These are phyloP conservation scores for Fragaria ananassa DNA, from an alignment of 306 rosid genomes.

Conservation along the genomic window DNA sequence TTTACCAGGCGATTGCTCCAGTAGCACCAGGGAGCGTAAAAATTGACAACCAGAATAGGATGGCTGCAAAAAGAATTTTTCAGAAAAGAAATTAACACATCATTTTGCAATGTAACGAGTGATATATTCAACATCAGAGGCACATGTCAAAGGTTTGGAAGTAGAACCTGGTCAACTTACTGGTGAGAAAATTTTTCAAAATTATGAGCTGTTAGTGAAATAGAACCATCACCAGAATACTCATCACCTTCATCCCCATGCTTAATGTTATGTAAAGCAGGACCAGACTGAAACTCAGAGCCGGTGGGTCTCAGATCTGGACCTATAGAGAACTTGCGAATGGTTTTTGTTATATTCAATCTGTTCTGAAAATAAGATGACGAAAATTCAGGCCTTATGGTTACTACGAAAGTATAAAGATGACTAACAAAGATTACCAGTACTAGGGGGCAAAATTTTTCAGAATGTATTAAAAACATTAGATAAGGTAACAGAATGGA, in stretches of 20 bases:
- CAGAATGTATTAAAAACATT: neutral
- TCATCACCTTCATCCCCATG: slow-evolving; percentile 82
- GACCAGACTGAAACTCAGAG: slow-evolving; percentile 79
- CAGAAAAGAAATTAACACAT: slow-evolving; percentile 13
- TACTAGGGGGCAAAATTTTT: neutral
- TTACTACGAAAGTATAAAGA: slow-evolving; percentile 8
- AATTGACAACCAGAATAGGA: slow-evolving; percentile 76
- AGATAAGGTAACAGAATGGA: slow-evolving; percentile 1
- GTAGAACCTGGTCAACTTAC: slow-evolving; percentile 53
- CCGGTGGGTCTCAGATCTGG: slow-evolving; percentile 73
- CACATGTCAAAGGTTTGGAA: slow-evolving; percentile 19
- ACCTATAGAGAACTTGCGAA: slow-evolving; percentile 81
- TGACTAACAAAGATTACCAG: neutral
- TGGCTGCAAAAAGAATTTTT: slow-evolving; percentile 51
- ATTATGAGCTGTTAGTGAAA: slow-evolving; percentile 37
- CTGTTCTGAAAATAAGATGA: slow-evolving; percentile 69
- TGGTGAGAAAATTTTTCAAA: slow-evolving; percentile 66
- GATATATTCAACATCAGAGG: slow-evolving; percentile 1
- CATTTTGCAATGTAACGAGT: neutral
- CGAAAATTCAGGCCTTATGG: slow-evolving; percentile 32
- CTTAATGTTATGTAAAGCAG: slow-evolving; percentile 54
- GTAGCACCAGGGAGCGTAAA: slow-evolving; percentile 96
- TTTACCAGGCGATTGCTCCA: slow-evolving; percentile 97
- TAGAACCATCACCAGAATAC: slow-evolving; percentile 65
- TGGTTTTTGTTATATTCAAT: slow-evolving; percentile 88